Base-by-base conservation (phyloP, 169 alveolate genomes). In the Eimeria praecox region DNA sequence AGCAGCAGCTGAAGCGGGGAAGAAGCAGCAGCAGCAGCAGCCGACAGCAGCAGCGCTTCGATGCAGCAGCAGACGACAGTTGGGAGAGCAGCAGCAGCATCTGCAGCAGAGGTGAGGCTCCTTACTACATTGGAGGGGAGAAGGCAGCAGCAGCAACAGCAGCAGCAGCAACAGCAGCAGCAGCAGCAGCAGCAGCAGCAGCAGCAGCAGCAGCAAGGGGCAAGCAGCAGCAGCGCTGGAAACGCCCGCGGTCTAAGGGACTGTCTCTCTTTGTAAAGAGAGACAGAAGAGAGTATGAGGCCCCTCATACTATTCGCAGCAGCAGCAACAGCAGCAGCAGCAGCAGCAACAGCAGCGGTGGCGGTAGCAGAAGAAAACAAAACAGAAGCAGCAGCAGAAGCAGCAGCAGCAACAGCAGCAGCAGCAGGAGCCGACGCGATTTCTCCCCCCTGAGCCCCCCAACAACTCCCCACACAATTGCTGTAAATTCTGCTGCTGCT, bases 11-110 rank as follows among this genome's bases (percentile, higher is more conserved):
- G 87, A 10, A 12, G 87, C 56, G 16, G n/a, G 22, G 54, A 8
- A 20, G 64, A 56, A 40, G 59, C 59, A 30, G 87, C 87, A 77
- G 62, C 59, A 38, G 62, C 87, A 40, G 59, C 87, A 77, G 87
- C 87, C 35, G n/a, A 10, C 56, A 62, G 35, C 44, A 10, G 42
- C 64, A 62, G 30, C 56, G 87, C 87, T 44, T 40, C 4, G 87
- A 38, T 12, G 56, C 22, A n/a, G 62, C 46, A 24, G 87, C 42
- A n/a, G 87, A 77, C 30, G 62, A 42, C 56, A 77, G 87, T 62
- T 40, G 87, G 52, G 87, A 38, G 33, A 44, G 87, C 87, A 77
- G 87, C 87, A 77, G 62, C 56, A 77, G 87, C 54, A 77, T 40
- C 59, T 77, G 62, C 87, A 44, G 59, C 59, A 77, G 40, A 16